phyloP scores from a whole-genome alignment of 352 stramenopile genomes.

The Phytophthora quininea region DNA sequence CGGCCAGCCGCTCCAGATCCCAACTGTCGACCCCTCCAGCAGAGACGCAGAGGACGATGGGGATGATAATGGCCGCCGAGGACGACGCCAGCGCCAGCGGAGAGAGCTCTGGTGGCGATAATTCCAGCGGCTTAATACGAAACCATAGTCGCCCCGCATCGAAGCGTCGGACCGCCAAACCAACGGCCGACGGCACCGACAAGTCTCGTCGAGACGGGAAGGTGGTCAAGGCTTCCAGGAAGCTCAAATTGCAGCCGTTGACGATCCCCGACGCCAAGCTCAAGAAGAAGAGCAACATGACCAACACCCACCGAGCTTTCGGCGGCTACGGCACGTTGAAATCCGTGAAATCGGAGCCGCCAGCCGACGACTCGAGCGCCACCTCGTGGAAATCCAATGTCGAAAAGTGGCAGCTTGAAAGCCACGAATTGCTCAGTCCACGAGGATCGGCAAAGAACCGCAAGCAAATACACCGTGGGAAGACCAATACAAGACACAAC shows the following conservation, averaged over 20 bases:
- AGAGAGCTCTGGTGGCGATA: constrained; percentile 26
- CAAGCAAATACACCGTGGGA: constrained; percentile 27
- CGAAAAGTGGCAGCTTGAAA: constrained; percentile 46
- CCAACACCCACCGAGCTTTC: constrained; percentile 18
- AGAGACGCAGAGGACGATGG: constrained; percentile 27
- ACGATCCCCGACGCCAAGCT: constrained; percentile 17
- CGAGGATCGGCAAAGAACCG: constrained; percentile 36
- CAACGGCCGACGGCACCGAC: constrained; percentile 9
- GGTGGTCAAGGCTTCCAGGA: constrained; percentile 12
- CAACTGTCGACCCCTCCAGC: constrained; percentile 25
- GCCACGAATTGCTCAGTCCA: constrained; percentile 37
- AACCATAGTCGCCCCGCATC: constrained; percentile 18
- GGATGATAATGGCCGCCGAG: constrained; percentile 30
- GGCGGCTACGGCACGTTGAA: constrained; percentile 31
- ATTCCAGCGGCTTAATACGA: constrained; percentile 37
- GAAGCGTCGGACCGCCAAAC: constrained; percentile 15
- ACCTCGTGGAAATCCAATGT: constrained; percentile 54
- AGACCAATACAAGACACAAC: constrained; percentile 6
- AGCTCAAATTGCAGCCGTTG: constrained; percentile 24
- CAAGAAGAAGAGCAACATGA: constrained; percentile 33
- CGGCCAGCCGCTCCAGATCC: constrained; percentile 8
- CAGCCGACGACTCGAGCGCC: constrained; percentile 11
- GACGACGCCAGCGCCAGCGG: constrained; percentile 34
- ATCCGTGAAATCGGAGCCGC: constrained; percentile 15
- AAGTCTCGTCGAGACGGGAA: constrained; percentile 18